Conservation (phyloP, 1,139 yeast species). For the Candida sp. region DNA sequence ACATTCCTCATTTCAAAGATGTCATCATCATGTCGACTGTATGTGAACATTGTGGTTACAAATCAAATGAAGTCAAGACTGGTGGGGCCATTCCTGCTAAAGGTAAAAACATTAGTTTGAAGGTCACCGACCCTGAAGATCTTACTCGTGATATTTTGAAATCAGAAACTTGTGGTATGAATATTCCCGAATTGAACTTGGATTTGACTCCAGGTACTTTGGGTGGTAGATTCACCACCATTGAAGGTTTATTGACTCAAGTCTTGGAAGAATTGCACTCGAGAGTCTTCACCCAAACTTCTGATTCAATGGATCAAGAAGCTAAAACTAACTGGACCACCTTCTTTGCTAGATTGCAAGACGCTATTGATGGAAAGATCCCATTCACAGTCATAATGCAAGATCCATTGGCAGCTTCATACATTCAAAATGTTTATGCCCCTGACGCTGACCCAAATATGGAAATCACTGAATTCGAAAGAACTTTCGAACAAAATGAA, state of each 20-base stretch:
- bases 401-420: conserved; percentile 94
- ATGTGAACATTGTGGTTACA: conserved; percentile 92
- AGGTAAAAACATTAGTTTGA: conserved; percentile 73
- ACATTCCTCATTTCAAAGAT: conserved; percentile 97
- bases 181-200: conserved; percentile 81
- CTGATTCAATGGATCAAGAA: conserved; percentile 86
- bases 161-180: conserved; percentile 88
- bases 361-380: conserved; percentile 80
- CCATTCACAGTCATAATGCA: conserved; percentile 86
- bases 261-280: conserved; percentile 86
- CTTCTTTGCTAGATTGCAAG: conserved; percentile 71
- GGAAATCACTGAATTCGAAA: conserved; percentile 84
- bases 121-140: conserved; percentile 90
- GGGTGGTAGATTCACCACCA: conserved; percentile 97
- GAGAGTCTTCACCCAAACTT: conserved; percentile 80
- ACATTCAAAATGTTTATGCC: conserved; percentile 95
- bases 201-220: conserved; percentile 96
- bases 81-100: conserved; percentile 94
- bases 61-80: conserved; percentile 96
- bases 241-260: conserved; percentile 89
- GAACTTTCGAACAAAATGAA: conserved; percentile 86
- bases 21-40: conserved; percentile 95
- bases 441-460: conserved; percentile 98
- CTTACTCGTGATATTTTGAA: conserved; percentile 91
- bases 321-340: conserved; percentile 77